Percentiles rank a stretch among this genome's conserved stretches.
Evolutionary conservation across 1,284 basidiomycete genomes (phyloP).

Genomic region (Cystobasidiaceae sp.): DNA sequence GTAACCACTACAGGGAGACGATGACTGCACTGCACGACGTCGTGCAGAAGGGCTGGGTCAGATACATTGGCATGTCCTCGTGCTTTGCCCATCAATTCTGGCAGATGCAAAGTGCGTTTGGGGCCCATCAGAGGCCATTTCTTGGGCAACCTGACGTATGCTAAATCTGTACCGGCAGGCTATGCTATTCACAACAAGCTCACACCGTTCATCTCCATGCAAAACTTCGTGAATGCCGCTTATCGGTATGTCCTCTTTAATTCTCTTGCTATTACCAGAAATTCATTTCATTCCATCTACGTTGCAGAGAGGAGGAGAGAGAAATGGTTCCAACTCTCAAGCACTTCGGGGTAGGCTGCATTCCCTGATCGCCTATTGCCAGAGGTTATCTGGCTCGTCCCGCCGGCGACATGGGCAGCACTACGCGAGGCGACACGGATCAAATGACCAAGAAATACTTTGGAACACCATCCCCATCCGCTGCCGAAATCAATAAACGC

Average conservation of each 20-base stretch:
- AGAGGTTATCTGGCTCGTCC: conserved; percentile 39
- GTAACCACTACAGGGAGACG: conserved; percentile 54
- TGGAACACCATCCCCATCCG: conserved; percentile 29
- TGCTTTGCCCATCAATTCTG: conserved; percentile 49
- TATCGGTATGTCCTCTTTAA: not conserved
- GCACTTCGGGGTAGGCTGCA: conserved; percentile 46
- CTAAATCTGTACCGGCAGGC: conserved; percentile 20
- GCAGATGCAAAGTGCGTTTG: conserved; percentile 60
- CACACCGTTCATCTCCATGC: conserved; percentile 50
- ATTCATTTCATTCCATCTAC: conserved; percentile 34
- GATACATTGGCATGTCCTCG: conserved; percentile 60
- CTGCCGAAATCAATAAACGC: conserved; percentile 42
- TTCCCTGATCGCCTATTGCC: conserved; percentile 46
- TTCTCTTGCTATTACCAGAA: conserved; percentile 1
- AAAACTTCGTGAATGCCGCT: conserved; percentile 41
- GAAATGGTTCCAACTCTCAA: conserved; percentile 45
- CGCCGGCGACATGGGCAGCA: conserved; percentile 27
- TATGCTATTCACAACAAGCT: conserved; percentile 37
- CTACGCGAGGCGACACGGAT: conserved; percentile 21
- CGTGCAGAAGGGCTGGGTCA: conserved; percentile 54
- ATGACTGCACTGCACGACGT: conserved; percentile 68
- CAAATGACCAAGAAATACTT: conserved; percentile 1
- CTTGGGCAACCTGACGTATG: not conserved
- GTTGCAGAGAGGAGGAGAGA: conserved; percentile 50
- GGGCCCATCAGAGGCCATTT: conserved; percentile 1